Base-by-base conservation (phyloP, 1,284 basidiomycete genomes). In the Boletellus deceptivus region DNA sequence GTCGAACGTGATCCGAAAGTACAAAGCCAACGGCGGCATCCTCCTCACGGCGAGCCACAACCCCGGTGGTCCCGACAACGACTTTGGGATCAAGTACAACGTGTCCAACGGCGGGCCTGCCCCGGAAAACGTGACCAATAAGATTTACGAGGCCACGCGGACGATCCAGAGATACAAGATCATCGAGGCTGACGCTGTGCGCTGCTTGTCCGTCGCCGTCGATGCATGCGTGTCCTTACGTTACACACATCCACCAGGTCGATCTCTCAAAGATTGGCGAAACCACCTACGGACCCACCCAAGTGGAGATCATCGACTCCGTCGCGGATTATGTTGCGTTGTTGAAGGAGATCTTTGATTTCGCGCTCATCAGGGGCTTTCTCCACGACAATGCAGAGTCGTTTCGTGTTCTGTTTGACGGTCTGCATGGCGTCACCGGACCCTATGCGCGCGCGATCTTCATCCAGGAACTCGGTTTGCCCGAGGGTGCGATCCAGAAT, bases 1-100 rank as follows among this genome's bases (percentile, higher is more conserved):
- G 6, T 97, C 93, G 55, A 94, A 98, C 71, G 75, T 98, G 61
- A 99, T 99, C 72, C 83, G 96, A 57, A 90, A 91, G 63, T 91
- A 93, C 79, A 95, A 98, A 74, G 94, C 95, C 1, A 87, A 93
- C 63, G 96, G 97, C 46, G 96, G 96, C 60, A 99, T 99, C 72
- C 80, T 99, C 43, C 81, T 99, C 58, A 99, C 96, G n/a, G 96
- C 96, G 24, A 91, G 86, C 57, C 96, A 99, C 80, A 99, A 99
- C 74, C 95, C 96, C 10, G 96, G 96, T 56, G 96, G 96, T 40
- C 96, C 97, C 25, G 83, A 98, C 63, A 91, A 91, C 64, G 96
- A 99, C 73, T 99, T 99, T 70, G 96, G 96, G 54, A 98, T 99
- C 83, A 99, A 99, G 76, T 98, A 97, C 79, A 99, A 99, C 75